Percentiles rank a stretch among this genome's conserved stretches.
phyloP scores from a whole-genome alignment of 2,329 filamentous ascomycete species.

The Neospermospora avenae region DNA sequence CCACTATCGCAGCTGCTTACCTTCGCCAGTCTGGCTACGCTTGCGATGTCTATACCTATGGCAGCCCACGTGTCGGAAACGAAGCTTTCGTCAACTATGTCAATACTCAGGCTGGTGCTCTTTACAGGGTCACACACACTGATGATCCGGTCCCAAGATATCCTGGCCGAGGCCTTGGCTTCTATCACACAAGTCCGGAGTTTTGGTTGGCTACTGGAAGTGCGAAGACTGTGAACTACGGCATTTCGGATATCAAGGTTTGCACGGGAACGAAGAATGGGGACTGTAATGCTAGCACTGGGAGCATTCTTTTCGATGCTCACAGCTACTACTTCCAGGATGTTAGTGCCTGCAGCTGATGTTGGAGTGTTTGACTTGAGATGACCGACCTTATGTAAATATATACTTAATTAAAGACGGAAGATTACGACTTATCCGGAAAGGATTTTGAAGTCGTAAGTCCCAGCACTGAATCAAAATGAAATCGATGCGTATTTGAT shows the following conservation, averaged over 20 bases:
- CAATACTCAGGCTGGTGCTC: constrained; percentile 48
- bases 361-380: not conserved
- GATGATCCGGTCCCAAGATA: constrained; percentile 66
- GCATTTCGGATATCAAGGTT: constrained; percentile 41
- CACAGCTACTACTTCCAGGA: constrained; percentile 49
- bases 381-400: not conserved
- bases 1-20: constrained; percentile 55
- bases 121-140: constrained; percentile 64
- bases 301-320: constrained; percentile 43
- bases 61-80: constrained; percentile 64
- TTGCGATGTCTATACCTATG: constrained; percentile 63
- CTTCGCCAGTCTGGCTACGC: constrained; percentile 47
- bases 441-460: not conserved
- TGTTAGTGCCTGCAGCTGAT: constrained; percentile 39
- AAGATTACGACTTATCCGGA: not conserved
- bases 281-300: constrained; percentile 49
- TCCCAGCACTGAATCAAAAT: not conserved
- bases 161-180: constrained; percentile 46
- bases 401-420: not conserved
- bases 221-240: constrained; percentile 38
- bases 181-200: constrained; percentile 66
- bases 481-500: no score
- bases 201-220: constrained; percentile 54
- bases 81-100: constrained; percentile 51
- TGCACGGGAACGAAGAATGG: constrained; percentile 48